Base-by-base conservation (phyloP, 305 asterid species). In the Solanum hybrid region DNA sequence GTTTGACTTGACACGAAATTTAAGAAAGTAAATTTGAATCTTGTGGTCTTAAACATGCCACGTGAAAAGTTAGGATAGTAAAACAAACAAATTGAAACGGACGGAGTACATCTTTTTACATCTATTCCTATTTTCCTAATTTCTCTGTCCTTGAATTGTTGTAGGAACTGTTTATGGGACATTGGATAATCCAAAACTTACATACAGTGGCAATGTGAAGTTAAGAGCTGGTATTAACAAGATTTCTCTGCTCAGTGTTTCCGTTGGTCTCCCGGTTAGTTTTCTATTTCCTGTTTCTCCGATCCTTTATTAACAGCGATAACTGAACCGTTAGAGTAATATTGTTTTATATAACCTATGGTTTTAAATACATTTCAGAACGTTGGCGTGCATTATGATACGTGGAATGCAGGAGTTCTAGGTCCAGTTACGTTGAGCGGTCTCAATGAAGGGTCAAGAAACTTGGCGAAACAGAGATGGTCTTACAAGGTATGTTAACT, bases 181-280 rank as follows among this genome's bases (percentile, higher is more conserved):
- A 91, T 88, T 96, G 82, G 95, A 95, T 11, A 93, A 92, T 81
- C 95, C 98, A 11, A 96, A 94, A 89, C 72, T 97, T 32, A 93
- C 97, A 11, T 96, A 79, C 76, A 95, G 78, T 15, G 91, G 92
- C 77, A 90, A 91, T 73, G 98, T 95, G 76, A 95, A 96, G 82
- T 51, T 97, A 90, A 91, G 94, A 89, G 95, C 94, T 45, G 99
- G 99, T 34, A 75, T 93, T 85, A 97, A 97, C 97, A 95, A 95
- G 93, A 95, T 97, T 87, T 94, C 98, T 57, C 89, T 97, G 84
- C 98, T 96, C 34, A 97, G 99, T 39, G 97, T 94, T 85, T 77
- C 99, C 88, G 98, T 97, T 78, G 99, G 99, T 61, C 93, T 96
- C 72, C 94, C 97, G 92, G 99, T 96, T 87, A 93, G 98, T 93